Base-by-base conservation (phyloP, 1,284 basidiomycete genomes). In the Salmacisia buchloeana region DNA sequence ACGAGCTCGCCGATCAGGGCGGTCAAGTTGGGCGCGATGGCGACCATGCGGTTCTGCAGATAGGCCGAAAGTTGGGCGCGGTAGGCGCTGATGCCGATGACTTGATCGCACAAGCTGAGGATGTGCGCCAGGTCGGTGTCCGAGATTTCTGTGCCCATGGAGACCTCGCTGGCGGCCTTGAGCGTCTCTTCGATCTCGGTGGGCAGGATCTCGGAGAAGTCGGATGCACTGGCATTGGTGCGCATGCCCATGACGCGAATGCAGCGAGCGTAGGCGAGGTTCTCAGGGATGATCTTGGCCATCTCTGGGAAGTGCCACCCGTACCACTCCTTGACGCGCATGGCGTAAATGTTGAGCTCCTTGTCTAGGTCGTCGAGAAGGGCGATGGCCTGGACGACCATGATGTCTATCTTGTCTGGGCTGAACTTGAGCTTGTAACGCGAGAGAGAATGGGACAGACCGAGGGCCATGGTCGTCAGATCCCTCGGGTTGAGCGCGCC, bases 241-340 rank as follows among this genome's bases (percentile, higher is more conserved):
- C 94, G 90, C 69, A 79, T 75, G 29, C 79, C 79, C 66, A 99
- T 84, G 83, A 94, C 88, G 36, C 92, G 92, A 72, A 98, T 92
- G 79, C 93, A 88, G 72, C 89, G 87, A 12, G 88, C 91, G 81
- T 97, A 99, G 77, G 90, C 88, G 81, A 94, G 88, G 81, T 96
- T 96, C 82, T 98, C 96, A 65, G 93, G 87, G 1, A 97, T 92
- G 75, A 98, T 84, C 76, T 87, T 89, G 83, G 96, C 87, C 69
- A 98, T 89, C 83, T 99, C 96, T 59, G 94, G 94, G 85, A 97
- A 99, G 82, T 98, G 96, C 85, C 96, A 98, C n/a, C 96, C 94
- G 82, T 98, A 98, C 96, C 96, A 98, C 81, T 98, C 94, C 72
- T 94, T 86, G 61, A 97, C 88, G 61, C 94, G 90, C 94, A 98